Evolutionary conservation across 495 filamentous ascomycete species (phyloP).

Genomic region (Aspergillus olivimuriae): DNA sequence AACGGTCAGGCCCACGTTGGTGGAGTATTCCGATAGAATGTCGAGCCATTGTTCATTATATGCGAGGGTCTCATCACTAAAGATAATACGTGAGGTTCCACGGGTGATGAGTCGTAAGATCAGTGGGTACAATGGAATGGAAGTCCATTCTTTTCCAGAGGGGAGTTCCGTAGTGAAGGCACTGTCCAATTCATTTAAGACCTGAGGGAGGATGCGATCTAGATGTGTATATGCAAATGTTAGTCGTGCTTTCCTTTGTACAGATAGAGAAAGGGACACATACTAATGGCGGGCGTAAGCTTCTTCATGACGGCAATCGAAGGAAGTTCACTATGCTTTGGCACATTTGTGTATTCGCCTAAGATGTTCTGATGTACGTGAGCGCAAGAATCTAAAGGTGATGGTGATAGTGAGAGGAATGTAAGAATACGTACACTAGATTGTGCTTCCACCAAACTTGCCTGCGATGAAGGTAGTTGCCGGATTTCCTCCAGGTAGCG

Average conservation of each 20-base stretch:
- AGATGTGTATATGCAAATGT: no score
- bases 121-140: constrained; percentile 18
- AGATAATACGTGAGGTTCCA: constrained; percentile 50
- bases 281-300: constrained; percentile 23
- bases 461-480: constrained; percentile 8
- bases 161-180: constrained; percentile 21
- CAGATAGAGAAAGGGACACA: background rate
- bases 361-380: constrained; percentile 18
- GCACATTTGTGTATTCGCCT: constrained; percentile 26
- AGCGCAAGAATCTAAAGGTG: background rate
- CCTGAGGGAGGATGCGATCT: constrained; percentile 23
- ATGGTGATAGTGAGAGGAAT: background rate
- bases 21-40: constrained; percentile 46
- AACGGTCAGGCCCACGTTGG: constrained; percentile 36
- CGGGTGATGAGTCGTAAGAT: constrained; percentile 44
- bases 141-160: constrained; percentile 23
- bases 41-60: constrained; percentile 51
- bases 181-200: constrained; percentile 24
- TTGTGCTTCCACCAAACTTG: constrained; percentile 25
- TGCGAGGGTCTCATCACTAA: constrained; percentile 46
- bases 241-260: background rate
- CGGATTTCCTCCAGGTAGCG: constrained; percentile 25
- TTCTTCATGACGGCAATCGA: constrained; percentile 18
- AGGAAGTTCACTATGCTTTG: constrained; percentile 20
- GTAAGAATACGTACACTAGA: constrained; percentile 14